A percentile compares a stretch with the other conserved stretches of the same genome.
phyloP scores from a whole-genome alignment of 2,329 filamentous ascomycete species.

The Botrytis galanthina region DNA sequence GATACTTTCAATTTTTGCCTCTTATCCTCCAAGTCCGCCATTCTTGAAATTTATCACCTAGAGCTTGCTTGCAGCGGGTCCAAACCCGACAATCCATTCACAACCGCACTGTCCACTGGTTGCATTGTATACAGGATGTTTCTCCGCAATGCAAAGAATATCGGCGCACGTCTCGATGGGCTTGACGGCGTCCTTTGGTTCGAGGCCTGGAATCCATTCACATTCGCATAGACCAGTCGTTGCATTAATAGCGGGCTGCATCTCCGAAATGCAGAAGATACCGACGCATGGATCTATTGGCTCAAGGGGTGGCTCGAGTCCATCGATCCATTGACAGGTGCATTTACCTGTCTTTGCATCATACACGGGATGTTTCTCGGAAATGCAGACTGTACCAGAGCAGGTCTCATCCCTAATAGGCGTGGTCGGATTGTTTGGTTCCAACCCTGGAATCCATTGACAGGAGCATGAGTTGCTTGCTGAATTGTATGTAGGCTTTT shows the following conservation, averaged over 20 bases:
- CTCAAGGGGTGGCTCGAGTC: constrained; percentile 17
- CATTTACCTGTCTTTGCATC: constrained; percentile 17
- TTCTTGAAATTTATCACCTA: not conserved
- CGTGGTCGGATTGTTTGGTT: constrained; percentile 12
- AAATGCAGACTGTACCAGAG: constrained; percentile 24
- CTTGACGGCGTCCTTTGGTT: not conserved
- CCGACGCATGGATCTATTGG: constrained; percentile 13
- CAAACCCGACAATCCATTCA: constrained; percentile 21
- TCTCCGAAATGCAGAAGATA: constrained; percentile 24
- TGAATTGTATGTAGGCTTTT: constrained; percentile 22
- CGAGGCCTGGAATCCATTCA: constrained; percentile 20
- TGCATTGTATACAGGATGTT: constrained; percentile 19
- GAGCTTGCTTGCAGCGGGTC: constrained; percentile 10
- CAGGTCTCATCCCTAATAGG: constrained; percentile 19
- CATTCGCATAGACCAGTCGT: constrained; percentile 21
- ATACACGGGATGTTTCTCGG: constrained; percentile 22
- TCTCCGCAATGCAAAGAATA: constrained; percentile 20
- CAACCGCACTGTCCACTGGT: constrained; percentile 19
- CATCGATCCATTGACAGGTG: constrained; percentile 27
- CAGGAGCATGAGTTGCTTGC: constrained; percentile 26
- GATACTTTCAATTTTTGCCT: not conserved
- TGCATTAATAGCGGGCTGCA: constrained; percentile 15
- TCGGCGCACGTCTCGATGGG: not conserved
- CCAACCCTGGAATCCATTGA: constrained; percentile 23
- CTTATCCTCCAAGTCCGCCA: not conserved